A percentile compares a stretch with the other conserved stretches of the same genome.
Conservation (phyloP, 345 rosid genomes). For the Gynandropsis gynandra region DNA sequence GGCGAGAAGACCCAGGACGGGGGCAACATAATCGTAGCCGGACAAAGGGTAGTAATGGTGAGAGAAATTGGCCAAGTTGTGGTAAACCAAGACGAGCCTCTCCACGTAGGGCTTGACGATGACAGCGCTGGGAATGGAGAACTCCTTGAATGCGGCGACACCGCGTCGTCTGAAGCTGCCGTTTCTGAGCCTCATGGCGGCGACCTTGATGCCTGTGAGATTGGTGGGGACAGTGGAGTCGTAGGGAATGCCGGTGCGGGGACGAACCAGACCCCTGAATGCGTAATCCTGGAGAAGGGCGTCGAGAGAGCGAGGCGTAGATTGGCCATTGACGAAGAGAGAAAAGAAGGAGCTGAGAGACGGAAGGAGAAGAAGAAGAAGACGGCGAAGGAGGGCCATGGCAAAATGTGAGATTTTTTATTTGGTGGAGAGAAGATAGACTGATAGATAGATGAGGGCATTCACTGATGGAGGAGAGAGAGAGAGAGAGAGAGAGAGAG, state of each 20-base stretch:
- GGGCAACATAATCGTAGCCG: conserved; percentile 52
- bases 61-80: conserved; percentile 82
- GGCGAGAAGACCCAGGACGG: conserved; percentile 79
- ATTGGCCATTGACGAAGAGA: conserved; percentile 33
- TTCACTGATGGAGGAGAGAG: conserved; percentile 10
- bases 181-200: conserved; percentile 76
- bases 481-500: conserved; percentile 24
- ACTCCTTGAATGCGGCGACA: conserved; percentile 44
- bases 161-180: conserved; percentile 76
- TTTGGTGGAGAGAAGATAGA: conserved; percentile 14
- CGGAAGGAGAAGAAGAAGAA: conserved; percentile 39
- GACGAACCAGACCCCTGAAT: conserved; percentile 45
- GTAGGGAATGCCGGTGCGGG: conserved; percentile 65
- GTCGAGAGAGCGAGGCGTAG: conserved; percentile 51
- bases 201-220: conserved; percentile 57
- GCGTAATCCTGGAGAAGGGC: conserved; percentile 86
- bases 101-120: conserved; percentile 50
- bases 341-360: conserved; percentile 20
- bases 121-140: conserved; percentile 49
- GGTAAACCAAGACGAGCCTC: conserved; percentile 82
- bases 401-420: not conserved
- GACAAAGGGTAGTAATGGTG: conserved; percentile 48
- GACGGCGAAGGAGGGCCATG: conserved; percentile 60
- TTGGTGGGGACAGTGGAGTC: conserved; percentile 53
- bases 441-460: conserved; percentile 23